Conservation (phyloP, 2,329 filamentous ascomycete species). For the Stemphylium beticola region DNA sequence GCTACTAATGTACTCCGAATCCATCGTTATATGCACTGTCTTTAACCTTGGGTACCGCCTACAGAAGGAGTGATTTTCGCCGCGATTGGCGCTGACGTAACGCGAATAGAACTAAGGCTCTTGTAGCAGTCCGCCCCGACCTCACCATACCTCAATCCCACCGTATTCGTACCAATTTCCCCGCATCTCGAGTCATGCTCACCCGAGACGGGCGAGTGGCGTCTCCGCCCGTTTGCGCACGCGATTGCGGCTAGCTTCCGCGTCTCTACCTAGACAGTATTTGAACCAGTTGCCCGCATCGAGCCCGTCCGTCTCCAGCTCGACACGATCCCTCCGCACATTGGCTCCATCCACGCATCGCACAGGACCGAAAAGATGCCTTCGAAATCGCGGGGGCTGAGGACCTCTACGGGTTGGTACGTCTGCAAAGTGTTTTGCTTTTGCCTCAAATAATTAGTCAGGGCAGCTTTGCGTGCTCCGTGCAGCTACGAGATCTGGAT, state of each 20-base stretch:
- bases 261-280: slow-evolving; percentile 2
- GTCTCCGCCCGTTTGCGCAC: slow-evolving; percentile 3
- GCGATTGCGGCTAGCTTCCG: slow-evolving; percentile 13
- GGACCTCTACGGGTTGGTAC: slow-evolving; percentile 54
- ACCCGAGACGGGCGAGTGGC: background rate
- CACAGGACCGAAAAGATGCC: slow-evolving; percentile 31
- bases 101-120: background rate
- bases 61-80: background rate
- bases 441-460: background rate
- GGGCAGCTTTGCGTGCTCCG: background rate
- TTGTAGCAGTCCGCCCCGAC: background rate
- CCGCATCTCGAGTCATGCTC: slow-evolving; percentile 4
- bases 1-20: too few species aligned
- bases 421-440: slow-evolving; percentile 11
- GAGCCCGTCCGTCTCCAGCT: slow-evolving; percentile 10
- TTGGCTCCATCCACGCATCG: slow-evolving; percentile 3
- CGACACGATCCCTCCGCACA: slow-evolving; percentile 10
- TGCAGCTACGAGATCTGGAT: background rate
- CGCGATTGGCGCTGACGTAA: background rate
- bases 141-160: background rate
- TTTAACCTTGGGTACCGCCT: too few species aligned
- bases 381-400: slow-evolving; percentile 52
- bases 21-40: too few species aligned
- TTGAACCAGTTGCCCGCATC: slow-evolving; percentile 13
- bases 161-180: background rate